Base-by-base conservation (phyloP, 257 asterid genomes). In the Eucommia ulmoides region DNA sequence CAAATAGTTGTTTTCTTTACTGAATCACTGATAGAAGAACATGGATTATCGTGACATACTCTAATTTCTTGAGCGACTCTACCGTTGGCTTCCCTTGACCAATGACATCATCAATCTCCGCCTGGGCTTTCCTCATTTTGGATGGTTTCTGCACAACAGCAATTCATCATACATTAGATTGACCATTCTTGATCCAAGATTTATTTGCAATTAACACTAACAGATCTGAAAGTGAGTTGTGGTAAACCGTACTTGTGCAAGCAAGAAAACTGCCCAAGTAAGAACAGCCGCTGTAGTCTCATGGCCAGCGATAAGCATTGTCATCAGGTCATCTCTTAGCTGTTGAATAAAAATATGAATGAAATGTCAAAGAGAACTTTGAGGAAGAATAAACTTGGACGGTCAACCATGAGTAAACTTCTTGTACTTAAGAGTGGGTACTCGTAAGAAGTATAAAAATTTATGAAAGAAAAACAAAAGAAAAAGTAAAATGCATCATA, bases 261-360 rank as follows among this genome's bases (percentile, higher is more conserved):
- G 96, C 63, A 85, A 82, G 74, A 68, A 89, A 47, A 83, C 61
- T 52, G 96, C 88, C 98, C 98, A 89, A 4, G 98, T 89, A 52
- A 89, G 98, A 25, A 89, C 96, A 52, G 96, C 94, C 1, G 98
- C 96, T 2, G 98, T 85, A 45, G 98, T 89, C 77, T 89, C 98
- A 56, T 89, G 98, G 59, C 98, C 98, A 56, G 98, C 96, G 58
- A 89, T 85, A 58, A 89, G 94, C 98, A 89, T 89, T 19, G 94
- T 85, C 96, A 89, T 89, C 62, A 85, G 73, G 74, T 89, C 98
- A 54, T 89, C 98, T 69, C 98, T 74, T 47, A 89, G 92, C 98
- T 89, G 76, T 55, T 58, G 59, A 49, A 55, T 22, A n/a, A 42
- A 47, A 64, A 29, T 7, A 29, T 29, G 7, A 5, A 29, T 29